Base-by-base conservation (phyloP, 2,329 filamentous ascomycete genomes). In the Pseudocercospora macadamiae region DNA sequence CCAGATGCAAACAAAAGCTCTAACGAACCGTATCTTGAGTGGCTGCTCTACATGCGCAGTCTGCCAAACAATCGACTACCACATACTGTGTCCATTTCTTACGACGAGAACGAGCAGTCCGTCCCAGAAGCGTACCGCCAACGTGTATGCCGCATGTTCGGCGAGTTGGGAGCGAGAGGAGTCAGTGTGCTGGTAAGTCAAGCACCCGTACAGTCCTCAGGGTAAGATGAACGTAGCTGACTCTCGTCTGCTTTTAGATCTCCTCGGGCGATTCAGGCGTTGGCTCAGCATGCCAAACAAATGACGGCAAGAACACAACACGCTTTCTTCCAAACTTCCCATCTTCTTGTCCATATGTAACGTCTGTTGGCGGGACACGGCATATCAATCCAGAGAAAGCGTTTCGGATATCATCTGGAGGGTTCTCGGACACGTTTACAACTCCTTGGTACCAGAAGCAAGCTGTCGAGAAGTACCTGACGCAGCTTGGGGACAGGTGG, bases 1-100 rank as follows among this genome's bases (percentile, higher is more conserved):
- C 63, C 61, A 9, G 77, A 65, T 68, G 72, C 73, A 55, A 68
- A 77, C 32, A 73, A 55, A 25, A 81, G 85, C 69, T 77, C 76
- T 63, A 90, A 89, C 69, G 88, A 90, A 74, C 86, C 86, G 0
- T 89, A 89, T 71, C 76, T 89, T 1, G 78, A 79, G 8, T 88
- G 82, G 75, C 77, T 87, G 12, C 77, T 82, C 51, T 83, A 83
- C 70, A 68, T 89, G 3, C 77, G 86, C 1, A 70, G 74, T 1
- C 80, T 86, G 19, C 55, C 59, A 1, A 64, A 66, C 45, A 66
- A 70, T 0, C 71, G 83, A 21, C 76, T 89, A 1, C 86, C 87
- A 0, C 81, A 85, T 53, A 81, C 85, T 8, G 81, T 89, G 66
- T 83, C 80, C 42, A 85, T 82, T 8, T 87, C 84, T 0, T 89